These are phyloP conservation scores for Drechslerella stenobrocha DNA, from an alignment of 2,329 filamentous ascomycete species.

Conservation along the genomic window DNA sequence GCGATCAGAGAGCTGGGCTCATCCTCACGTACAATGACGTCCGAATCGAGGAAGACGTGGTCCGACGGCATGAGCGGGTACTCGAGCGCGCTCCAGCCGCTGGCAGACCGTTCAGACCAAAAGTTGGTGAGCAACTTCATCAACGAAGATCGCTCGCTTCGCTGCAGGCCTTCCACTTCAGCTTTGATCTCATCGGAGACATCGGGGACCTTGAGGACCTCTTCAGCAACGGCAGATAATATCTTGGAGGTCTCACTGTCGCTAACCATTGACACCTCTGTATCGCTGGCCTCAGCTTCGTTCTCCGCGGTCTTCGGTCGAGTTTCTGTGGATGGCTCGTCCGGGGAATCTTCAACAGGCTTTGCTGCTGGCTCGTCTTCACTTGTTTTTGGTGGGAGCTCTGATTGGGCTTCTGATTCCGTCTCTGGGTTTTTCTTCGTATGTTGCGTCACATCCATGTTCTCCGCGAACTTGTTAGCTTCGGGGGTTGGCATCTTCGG, in stretches of 20 bases:
- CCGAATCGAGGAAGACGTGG: conserved; percentile 94
- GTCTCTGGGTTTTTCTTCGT: conserved; percentile 34
- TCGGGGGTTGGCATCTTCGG: conserved; percentile 50
- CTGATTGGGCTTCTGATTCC: conserved; percentile 5
- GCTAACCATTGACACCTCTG: conserved; percentile 69
- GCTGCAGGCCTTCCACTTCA: conserved; percentile 73
- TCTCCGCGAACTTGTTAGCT: conserved; percentile 51
- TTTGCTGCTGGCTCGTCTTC: conserved; percentile 19
- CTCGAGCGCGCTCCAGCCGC: conserved; percentile 87
- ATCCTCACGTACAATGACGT: conserved; percentile 95
- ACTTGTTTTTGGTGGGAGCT: conserved; percentile 8
- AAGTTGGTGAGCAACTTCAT: conserved; percentile 97
- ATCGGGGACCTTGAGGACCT: conserved; percentile 58
- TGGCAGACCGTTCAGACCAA: conserved; percentile 96
- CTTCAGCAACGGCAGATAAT: conserved; percentile 43
- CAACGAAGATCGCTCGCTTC: conserved; percentile 87
- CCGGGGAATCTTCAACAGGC: conserved; percentile 14
- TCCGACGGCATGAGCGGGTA: conserved; percentile 81
- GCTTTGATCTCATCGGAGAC: conserved; percentile 55
- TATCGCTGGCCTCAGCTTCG: conserved; percentile 71
- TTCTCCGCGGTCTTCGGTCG: conserved; percentile 31
- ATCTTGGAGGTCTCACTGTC: conserved; percentile 61
- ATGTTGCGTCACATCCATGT: conserved; percentile 44
- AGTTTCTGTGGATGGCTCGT: conserved; percentile 20
- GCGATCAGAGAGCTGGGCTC: conserved; percentile 96